These are phyloP conservation scores for Botryotinia calthae DNA, from an alignment of 2,329 filamentous ascomycete species.

Conservation along the genomic window DNA sequence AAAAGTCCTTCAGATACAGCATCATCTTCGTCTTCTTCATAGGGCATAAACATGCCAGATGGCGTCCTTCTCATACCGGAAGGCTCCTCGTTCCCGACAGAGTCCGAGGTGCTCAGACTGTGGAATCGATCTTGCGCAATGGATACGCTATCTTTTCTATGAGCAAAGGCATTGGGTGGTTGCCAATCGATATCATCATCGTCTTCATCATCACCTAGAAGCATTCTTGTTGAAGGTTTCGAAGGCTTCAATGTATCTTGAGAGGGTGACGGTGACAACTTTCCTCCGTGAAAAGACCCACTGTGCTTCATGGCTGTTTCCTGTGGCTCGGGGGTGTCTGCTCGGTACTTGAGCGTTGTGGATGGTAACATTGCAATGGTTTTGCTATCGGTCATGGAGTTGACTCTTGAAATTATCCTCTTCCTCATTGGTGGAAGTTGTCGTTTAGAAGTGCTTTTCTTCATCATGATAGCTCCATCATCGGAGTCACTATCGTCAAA, in stretches of 20 bases:
- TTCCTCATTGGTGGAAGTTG: constrained; percentile 42
- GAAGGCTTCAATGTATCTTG: constrained; percentile 76
- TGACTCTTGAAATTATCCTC: constrained; percentile 42
- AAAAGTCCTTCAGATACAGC: constrained; percentile 55
- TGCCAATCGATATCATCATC: constrained; percentile 53
- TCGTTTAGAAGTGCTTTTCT: constrained; percentile 59
- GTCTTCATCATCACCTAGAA: constrained; percentile 53
- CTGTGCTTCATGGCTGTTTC: constrained; percentile 64
- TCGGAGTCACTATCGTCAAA: constrained; percentile 59
- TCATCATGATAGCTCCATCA: constrained; percentile 64
- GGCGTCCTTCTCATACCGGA: constrained; percentile 71
- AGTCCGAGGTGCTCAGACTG: constrained; percentile 30
- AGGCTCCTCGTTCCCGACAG: constrained; percentile 42
- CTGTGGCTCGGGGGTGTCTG: constrained; percentile 59
- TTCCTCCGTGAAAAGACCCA: constrained; percentile 44
- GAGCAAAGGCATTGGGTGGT: constrained; percentile 33
- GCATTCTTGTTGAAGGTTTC: constrained; percentile 56
- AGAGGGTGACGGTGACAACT: constrained; percentile 64
- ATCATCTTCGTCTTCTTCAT: constrained; percentile 69
- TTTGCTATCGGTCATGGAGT: constrained; percentile 57
- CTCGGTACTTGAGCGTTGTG: constrained; percentile 61
- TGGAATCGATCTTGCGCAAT: constrained; percentile 35
- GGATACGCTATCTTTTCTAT: constrained; percentile 35
- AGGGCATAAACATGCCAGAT: constrained; percentile 90
- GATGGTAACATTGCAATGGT: constrained; percentile 67